Base-by-base conservation (phyloP, 139 green algal species). In the Coccomyxa sp. region DNA sequence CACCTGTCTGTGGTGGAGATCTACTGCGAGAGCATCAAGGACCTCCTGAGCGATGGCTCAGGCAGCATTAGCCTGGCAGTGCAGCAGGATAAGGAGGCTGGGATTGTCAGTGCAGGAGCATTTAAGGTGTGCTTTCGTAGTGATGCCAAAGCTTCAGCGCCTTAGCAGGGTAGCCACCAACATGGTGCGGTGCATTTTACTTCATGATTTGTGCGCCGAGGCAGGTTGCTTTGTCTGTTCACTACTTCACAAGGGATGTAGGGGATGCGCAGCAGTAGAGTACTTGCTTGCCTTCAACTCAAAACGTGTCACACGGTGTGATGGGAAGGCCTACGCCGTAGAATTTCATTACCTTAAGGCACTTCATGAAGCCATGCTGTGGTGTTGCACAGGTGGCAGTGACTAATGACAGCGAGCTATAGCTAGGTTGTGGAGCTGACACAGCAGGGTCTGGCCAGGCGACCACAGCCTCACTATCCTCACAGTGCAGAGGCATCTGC, bases 381-480 rank as follows among this genome's bases (percentile, higher is more conserved):
- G 55, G 12, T 33, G 78, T 82, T 12, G 89, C 80, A 0, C 83
- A 89, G 72, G 39, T 89, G 68, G 78, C 68, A 8, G 87, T 95
- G 29, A 36, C 37, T 9, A 86, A 75, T 69, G 87, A 93, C 80
- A 75, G 73, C n/a, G 85, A 95, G 82, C 81, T 92, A n/a, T n/a
- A n/a, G n/a, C n/a, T n/a, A n/a, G n/a, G n/a, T n/a, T 40, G 76
- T 90, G 38, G 35, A 70, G 8, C 37, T 89, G 5, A 90, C 94
- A 84, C 41, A 83, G 31, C 69, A 73, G 2, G 90, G 83, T 3
- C 73, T 93, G 36, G 58, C 73, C 0, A 81, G 86, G 54, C 83
- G 88, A 14, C 74, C 92, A 97, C 82, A 93, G 90, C 82, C 81
- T 96, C 0, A 82, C 95, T 0, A 89, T 69, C 16, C 76, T 97